phyloP scores from a whole-genome alignment of 2,329 filamentous ascomycete genomes.

The Alternaria consortialis region DNA sequence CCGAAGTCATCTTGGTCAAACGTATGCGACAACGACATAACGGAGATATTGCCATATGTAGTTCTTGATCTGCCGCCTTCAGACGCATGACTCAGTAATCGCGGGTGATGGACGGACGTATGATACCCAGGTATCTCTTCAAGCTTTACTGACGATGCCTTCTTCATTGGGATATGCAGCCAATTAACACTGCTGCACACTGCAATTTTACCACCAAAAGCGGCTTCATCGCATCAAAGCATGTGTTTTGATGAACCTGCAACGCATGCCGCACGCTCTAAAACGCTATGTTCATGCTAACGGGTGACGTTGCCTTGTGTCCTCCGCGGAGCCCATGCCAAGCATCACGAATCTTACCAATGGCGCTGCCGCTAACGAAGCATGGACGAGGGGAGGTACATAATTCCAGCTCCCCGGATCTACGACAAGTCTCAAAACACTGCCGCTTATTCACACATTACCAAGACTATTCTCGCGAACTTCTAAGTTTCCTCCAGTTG shows the following conservation, averaged over 20 bases:
- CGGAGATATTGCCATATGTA: conserved; percentile 1
- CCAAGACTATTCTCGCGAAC: not conserved
- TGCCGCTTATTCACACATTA: conserved; percentile 5
- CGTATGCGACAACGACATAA: not conserved
- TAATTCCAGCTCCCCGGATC: conserved; percentile 12
- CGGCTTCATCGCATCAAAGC: not conserved
- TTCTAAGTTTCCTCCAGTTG: not conserved
- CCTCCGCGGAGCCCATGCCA: conserved; percentile 16
- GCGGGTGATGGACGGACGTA: not conserved
- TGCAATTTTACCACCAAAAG: not conserved
- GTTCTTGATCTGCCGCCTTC: not conserved
- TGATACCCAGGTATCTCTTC: not conserved
- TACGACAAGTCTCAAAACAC: conserved; percentile 18
- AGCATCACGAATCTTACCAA: conserved; percentile 21
- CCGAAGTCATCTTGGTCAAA: not conserved
- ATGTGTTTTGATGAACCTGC: not conserved
- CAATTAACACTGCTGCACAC: not conserved
- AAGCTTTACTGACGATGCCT: not conserved
- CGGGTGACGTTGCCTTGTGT: conserved; percentile 12
- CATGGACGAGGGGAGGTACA: conserved; percentile 14
- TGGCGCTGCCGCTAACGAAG: conserved; percentile 16
- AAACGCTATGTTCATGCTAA: not conserved
- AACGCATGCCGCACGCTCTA: not conserved
- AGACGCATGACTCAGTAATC: conserved; percentile 2
- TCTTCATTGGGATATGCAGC: not conserved